Evolutionary conservation across 345 rosid species (phyloP), one percentile per base, ranked within the genome.

Genomic region (Bretschneidera sinensis): DNA sequence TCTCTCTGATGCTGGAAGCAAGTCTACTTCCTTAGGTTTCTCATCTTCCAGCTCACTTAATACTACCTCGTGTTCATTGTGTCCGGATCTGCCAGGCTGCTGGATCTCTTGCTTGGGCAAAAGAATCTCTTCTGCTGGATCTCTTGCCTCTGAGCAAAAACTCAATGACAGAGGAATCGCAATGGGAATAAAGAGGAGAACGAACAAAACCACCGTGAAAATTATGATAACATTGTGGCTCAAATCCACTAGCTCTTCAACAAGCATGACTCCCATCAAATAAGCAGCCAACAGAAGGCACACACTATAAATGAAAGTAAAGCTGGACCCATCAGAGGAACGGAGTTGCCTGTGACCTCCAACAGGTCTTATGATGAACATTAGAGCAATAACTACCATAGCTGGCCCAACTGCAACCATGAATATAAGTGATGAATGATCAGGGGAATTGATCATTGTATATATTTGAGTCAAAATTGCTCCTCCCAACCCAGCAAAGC

Each of bases 321-420:
- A 91, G 72, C 95, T 85, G 6, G 72, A 63, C 51, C 75, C 83
- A 64, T 95, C 98, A 0, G 91, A 78, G 11, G 85, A 71, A 50
- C 87, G 84, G 9, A 83, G 60, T 70, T 95, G 99, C 65, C 85
- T 83, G 67, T 91, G 97, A 63, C 99, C 99, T 71, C 88, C 87
- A 33, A 88, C 99, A 14, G 97, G 99, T 73, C 97, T 82, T 63
- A 95, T 75, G 23, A 86, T 55, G 73, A 88, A 95, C 99, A 95
- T 95, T 17, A 88, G 71, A 43, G 77, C 72, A 65, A 85, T 69
- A 53, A 76, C 83, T 10, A 91, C 85, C 82, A 88, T 85, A 14
- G 88, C 82, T 21, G 99, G 99, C 8, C 82, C 96, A 54, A 91
- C 99, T 0, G 97, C 97, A 53, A 91, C 91, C 99, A 95, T 91